Base-by-base conservation (phyloP, 2,329 filamentous ascomycete genomes). In the Arachnomyces sp. region DNA sequence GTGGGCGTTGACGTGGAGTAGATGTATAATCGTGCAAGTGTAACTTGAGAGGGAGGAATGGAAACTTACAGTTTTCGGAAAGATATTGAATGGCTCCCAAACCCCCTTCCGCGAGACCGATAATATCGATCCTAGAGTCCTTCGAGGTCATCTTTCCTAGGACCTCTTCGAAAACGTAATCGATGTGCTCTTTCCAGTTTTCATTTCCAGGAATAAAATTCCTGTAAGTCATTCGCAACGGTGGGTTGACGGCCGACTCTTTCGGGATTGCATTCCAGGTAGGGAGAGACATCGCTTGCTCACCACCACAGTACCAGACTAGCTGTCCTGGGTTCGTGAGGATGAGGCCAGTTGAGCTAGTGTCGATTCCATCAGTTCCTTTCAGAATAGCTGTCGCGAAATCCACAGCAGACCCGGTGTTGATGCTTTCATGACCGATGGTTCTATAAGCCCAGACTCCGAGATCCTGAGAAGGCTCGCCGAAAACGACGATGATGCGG, bases 311-410 rank as follows among this genome's bases (percentile, higher is more conserved):
- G 59, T 84, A 86, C 80, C 86, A 95, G 52, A 81, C 69, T 13
- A 85, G 67, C 62, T 93, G 80, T 3, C 86, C 86, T 3, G 78
- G 71, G 56, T 95, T 95, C 34, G 86, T 77, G 17, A 95, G 67
- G 18, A 95, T 65, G 41, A 95, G 65, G 3, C 83, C 0, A 73
- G 78, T 2, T 65, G 47, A 2, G 4, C 57, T 49, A 0, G 54
- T 18, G 14, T 69, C 63, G 0, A 50, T 35, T 0, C 59, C 47
- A 3, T 57, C 38, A 4, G 40, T 28, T n/a, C 15, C 11, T 9
- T 28, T 36, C 28, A 68, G 59, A 11, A 76, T 55, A 15, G 66
- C 61, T 36, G 67, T 65, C 16, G 82, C 73, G 42, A 90, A 67
- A 8, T 78, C 73, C 21, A 90, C 64, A 31, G 82, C 71, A 25